These are phyloP conservation scores for Eucalyptus tenuipes DNA, from an alignment of 345 rosid genomes.

Conservation along the genomic window DNA sequence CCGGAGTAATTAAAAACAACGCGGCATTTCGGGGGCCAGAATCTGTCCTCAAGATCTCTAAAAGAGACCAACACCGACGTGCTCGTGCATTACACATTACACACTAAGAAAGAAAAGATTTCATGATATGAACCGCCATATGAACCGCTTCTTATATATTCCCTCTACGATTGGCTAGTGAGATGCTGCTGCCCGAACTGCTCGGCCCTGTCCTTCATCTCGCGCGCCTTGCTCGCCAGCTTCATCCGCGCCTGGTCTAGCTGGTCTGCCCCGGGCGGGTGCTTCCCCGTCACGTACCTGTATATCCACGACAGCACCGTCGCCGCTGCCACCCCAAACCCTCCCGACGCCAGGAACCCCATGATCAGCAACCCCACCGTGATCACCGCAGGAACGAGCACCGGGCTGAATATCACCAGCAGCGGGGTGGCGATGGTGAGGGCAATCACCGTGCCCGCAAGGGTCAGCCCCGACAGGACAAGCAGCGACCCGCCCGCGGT, in stretches of 20 bases:
- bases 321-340: constrained; percentile 67
- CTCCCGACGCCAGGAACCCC: constrained; percentile 76
- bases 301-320: constrained; percentile 82
- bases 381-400: constrained; percentile 69
- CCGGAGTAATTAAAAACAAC: background rate
- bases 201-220: constrained; percentile 64
- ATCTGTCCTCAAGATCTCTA: background rate
- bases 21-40: background rate
- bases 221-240: constrained; percentile 56
- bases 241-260: constrained; percentile 59
- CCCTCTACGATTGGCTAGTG: background rate
- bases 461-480: constrained; percentile 57
- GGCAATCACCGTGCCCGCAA: constrained; percentile 63
- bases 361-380: constrained; percentile 25
- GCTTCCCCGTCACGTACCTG: constrained; percentile 72
- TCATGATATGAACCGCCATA: background rate
- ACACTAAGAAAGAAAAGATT: background rate
- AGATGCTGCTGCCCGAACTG: constrained; percentile 41
- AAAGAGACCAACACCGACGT: background rate
- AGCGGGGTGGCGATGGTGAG: constrained; percentile 73
- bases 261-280: constrained; percentile 53
- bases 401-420: constrained; percentile 81
- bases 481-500: constrained; percentile 77
- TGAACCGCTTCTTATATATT: background rate
- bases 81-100: background rate